Base-by-base conservation (phyloP, 2,329 filamentous ascomycete species). In the Calonectria naviculata region DNA sequence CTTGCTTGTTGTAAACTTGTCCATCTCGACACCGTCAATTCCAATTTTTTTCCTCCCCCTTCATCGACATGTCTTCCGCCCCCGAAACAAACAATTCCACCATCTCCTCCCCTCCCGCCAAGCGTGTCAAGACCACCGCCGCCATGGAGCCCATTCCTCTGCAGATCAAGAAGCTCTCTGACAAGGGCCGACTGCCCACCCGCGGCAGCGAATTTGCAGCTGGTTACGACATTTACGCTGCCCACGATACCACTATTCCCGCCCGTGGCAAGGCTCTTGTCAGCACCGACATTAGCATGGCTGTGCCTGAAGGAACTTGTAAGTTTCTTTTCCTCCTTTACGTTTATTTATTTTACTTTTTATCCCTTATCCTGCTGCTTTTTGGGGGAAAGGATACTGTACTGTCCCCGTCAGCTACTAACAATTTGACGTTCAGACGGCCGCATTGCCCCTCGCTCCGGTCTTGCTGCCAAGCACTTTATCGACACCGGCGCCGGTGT, bases 401-500 rank as follows among this genome's bases (percentile, higher is more conserved):
- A 29, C 17, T 12, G 21, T 38, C 21, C 21, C 49, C 49, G 29
- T 34, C 29, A 19, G 28, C 64, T 73, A 41, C 68, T 38, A 7
- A 24, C 54, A 36, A 36, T 13, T 24, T 46, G 31, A 21, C 15
- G 34, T 15, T 12, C 15, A 96, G 94, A 98, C 82, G 96, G 96
- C 76, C 93, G 95, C 69, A 91, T 98, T 67, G 95, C 95, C 4
- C 95, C 95, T 12, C 93, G 95, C 75, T 97, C 94, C n/a, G 95
- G 95, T 58, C 92, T 98, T 41, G 96, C 96, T 3, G 89, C 92
- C 71, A 99, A 99, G 87, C 92, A 98, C 86, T 97, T 95, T 85
- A 98, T 99, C 82, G 95, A 98, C 83, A 97, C 94, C 0, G 95
- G 97, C 73, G 97, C 97, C 0, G 97, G 97, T 66, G 97, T 99